Conservation (phyloP, 2,329 filamentous ascomycete genomes). For the Fusarium sp. region DNA sequence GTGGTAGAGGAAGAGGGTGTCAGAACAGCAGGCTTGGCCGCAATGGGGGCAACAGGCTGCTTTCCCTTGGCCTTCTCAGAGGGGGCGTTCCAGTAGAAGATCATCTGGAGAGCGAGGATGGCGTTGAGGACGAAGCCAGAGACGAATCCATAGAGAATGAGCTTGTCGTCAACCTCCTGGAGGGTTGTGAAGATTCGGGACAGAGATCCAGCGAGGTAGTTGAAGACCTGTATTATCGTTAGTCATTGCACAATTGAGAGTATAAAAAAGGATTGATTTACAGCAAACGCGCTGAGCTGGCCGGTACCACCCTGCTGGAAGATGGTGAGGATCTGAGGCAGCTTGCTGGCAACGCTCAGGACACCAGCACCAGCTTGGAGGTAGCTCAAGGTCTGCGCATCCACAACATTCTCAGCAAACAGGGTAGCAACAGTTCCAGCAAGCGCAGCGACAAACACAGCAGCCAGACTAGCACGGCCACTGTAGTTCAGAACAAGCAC, state of each 20-base stretch:
- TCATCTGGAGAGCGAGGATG: conserved; percentile 87
- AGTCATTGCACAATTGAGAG: background rate
- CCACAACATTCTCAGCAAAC: conserved; percentile 72
- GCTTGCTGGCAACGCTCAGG: conserved; percentile 86
- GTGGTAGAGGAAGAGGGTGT: conserved; percentile 36
- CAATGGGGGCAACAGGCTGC: conserved; percentile 47
- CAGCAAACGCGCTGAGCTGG: conserved; percentile 95
- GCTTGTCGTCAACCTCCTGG: conserved; percentile 95
- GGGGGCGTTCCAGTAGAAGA: conserved; percentile 92
- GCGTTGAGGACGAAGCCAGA: conserved; percentile 91
- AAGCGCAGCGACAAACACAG: conserved; percentile 80
- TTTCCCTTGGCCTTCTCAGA: conserved; percentile 58
- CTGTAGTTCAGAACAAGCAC: conserved; percentile 87
- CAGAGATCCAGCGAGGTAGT: conserved; percentile 92
- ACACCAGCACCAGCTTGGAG: conserved; percentile 86
- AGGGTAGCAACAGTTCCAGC: conserved; percentile 75
- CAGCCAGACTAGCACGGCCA: conserved; percentile 73
- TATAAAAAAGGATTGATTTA: conserved; percentile 57
- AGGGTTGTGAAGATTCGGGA: conserved; percentile 97
- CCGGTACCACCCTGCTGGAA: conserved; percentile 88
- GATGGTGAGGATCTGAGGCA: conserved; percentile 91
- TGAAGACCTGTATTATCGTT: conserved; percentile 78
- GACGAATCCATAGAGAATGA: conserved; percentile 95
- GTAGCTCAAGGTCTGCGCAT: conserved; percentile 73
- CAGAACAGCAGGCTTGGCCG: conserved; percentile 41